Evolutionary conservation across 352 stramenopile genomes (phyloP).

Genomic region (Pythium guiyangense): DNA sequence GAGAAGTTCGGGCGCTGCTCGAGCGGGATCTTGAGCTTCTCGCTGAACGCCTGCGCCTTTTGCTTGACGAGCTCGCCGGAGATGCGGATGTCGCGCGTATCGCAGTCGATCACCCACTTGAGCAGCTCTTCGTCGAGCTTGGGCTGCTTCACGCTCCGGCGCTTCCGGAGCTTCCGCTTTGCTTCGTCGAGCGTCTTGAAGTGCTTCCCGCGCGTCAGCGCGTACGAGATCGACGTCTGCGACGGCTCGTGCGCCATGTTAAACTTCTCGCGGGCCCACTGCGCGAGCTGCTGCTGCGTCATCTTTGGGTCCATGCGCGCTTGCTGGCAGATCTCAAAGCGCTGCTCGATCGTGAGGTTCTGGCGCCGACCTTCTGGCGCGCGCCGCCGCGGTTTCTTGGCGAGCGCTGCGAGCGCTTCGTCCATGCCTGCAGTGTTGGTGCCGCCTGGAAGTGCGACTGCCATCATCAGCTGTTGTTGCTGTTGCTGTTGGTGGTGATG

Average conservation of each 20-base stretch:
- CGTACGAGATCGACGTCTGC: slow-evolving; percentile 81
- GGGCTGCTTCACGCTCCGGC: slow-evolving; percentile 14
- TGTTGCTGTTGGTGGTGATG: not conserved
- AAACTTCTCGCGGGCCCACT: slow-evolving; percentile 77
- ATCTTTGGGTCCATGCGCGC: slow-evolving; percentile 62
- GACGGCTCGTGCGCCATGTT: slow-evolving; percentile 62
- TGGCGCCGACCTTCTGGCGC: slow-evolving; percentile 1
- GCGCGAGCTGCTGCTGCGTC: slow-evolving; percentile 68
- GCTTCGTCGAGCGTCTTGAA: slow-evolving; percentile 72
- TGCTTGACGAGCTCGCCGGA: slow-evolving; percentile 18
- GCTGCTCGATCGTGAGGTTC: slow-evolving; percentile 84
- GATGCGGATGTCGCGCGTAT: slow-evolving; percentile 16
- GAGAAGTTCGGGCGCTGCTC: slow-evolving; percentile 39
- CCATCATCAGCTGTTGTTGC: not conserved
- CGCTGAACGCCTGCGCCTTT: slow-evolving; percentile 12
- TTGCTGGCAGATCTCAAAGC: slow-evolving; percentile 74
- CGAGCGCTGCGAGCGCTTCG: not conserved
- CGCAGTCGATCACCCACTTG: slow-evolving; percentile 17
- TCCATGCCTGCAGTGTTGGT: not conserved
- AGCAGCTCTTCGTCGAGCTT: slow-evolving; percentile 19
- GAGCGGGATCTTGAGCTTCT: slow-evolving; percentile 12
- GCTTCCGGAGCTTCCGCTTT: slow-evolving; percentile 50
- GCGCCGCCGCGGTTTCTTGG: not conserved
- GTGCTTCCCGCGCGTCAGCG: slow-evolving; percentile 65
- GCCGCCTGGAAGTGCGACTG: not conserved